phyloP scores from a whole-genome alignment of 1,284 basidiomycete genomes.

The Puccinia polysora region DNA sequence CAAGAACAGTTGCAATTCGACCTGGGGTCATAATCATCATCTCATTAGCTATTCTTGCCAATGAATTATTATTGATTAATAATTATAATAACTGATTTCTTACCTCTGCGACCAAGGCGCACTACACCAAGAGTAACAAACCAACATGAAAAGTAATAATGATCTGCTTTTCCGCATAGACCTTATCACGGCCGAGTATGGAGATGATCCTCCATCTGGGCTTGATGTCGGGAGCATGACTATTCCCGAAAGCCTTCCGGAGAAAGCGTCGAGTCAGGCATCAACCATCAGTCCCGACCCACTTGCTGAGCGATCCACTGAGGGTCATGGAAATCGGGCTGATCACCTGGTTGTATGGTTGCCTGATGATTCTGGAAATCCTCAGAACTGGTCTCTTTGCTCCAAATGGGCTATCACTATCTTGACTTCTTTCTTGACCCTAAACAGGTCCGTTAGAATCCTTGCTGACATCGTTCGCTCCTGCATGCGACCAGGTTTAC shows the following conservation, averaged over 20 bases:
- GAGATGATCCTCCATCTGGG: background rate
- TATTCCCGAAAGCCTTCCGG: background rate
- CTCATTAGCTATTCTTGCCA: too few relatives aligned
- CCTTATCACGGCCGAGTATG: background rate
- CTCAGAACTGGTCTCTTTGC: constrained; percentile 60
- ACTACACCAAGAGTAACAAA: too few relatives aligned
- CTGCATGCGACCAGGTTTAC: background rate
- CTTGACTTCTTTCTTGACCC: constrained; percentile 57
- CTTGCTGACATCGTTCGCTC: constrained; percentile 56
- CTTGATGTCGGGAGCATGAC: background rate
- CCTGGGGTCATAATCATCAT: too few relatives aligned
- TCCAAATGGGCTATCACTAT: constrained; percentile 59
- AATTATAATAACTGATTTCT: too few relatives aligned
- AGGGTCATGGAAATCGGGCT: background rate
- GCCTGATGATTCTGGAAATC: constrained; percentile 60
- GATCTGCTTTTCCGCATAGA: too few relatives aligned
- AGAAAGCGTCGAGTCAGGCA: background rate
- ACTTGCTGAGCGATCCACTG: background rate
- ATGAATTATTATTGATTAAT: too few relatives aligned
- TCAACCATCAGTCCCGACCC: background rate
- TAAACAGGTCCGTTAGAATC: constrained; percentile 58
- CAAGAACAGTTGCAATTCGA: too few relatives aligned
- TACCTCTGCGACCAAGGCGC: too few relatives aligned
- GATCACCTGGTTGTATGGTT: constrained; percentile 32
- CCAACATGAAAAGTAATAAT: too few relatives aligned